Conservation (phyloP, 345 rosid genomes). For the Salix exigua region DNA sequence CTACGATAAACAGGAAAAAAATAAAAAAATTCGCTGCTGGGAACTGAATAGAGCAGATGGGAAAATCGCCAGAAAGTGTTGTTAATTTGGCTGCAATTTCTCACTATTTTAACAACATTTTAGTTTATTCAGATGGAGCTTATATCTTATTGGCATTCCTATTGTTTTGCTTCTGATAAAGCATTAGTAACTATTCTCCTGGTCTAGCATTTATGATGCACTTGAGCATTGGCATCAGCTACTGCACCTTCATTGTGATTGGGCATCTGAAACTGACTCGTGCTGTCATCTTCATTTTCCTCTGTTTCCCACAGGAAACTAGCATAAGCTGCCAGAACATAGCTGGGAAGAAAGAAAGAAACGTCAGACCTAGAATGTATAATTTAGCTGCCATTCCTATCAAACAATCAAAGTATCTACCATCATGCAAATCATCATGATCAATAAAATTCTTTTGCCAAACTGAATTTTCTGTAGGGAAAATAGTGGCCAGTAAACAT, state of each 20-base stretch:
- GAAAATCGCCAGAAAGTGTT: neutral
- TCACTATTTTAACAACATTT: neutral
- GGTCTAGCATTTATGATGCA: neutral
- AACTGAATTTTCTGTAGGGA: neutral
- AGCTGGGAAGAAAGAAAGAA: slow-evolving; percentile 36
- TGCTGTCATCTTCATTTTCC: slow-evolving; percentile 26
- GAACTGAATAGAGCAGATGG: neutral
- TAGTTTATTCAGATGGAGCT: neutral
- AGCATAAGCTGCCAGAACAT: slow-evolving; percentile 74
- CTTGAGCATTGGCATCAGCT: slow-evolving; percentile 10
- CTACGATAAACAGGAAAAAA: neutral
- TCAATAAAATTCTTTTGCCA: neutral
- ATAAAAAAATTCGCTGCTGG: neutral
- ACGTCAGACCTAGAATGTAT: neutral
- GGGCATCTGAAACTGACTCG: slow-evolving; percentile 10
- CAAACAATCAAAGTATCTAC: neutral
- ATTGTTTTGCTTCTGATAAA: neutral
- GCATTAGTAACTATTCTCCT: neutral
- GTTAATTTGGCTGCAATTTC: neutral
- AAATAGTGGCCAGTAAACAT: neutral
- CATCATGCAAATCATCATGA: neutral
- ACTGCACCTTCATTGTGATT: slow-evolving; percentile 2
- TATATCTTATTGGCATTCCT: neutral
- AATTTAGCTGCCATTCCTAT: neutral
- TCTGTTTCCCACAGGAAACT: slow-evolving; percentile 82